Evolutionary conservation across 257 asterid species (phyloP).

Genomic region (Anisodus tanguticus): DNA sequence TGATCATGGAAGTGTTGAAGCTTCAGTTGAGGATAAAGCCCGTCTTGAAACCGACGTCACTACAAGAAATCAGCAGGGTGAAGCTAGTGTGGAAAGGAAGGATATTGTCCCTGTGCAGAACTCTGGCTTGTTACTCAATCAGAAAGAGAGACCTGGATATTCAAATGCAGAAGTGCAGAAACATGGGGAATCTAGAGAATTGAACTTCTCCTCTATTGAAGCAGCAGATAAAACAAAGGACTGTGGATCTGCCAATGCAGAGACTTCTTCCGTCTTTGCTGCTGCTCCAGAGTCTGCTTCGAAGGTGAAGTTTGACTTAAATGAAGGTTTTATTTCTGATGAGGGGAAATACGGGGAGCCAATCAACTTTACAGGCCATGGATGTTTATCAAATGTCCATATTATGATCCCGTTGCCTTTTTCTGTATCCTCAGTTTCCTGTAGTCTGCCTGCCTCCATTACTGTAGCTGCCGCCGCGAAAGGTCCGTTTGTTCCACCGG

Average conservation of each 20-base stretch:
- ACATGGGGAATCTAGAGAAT: slow-evolving; percentile 37
- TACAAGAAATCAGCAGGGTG: slow-evolving; percentile 41
- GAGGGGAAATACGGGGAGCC: slow-evolving; percentile 74
- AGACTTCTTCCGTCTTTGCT: slow-evolving; percentile 38
- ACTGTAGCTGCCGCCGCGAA: slow-evolving; percentile 91
- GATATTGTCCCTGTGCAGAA: slow-evolving; percentile 33
- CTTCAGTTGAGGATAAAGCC: slow-evolving; percentile 35
- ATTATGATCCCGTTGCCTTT: slow-evolving; percentile 41
- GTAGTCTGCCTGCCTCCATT: slow-evolving; percentile 61
- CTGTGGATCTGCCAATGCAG: slow-evolving; percentile 36
- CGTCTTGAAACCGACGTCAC: slow-evolving; percentile 31
- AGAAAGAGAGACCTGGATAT: slow-evolving; percentile 36
- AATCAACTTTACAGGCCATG: slow-evolving; percentile 36
- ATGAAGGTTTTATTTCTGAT: slow-evolving; percentile 71
- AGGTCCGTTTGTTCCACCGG: slow-evolving; percentile 85
- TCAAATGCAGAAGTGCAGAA: slow-evolving; percentile 34
- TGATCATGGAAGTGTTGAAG: slow-evolving; percentile 32
- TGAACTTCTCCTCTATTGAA: slow-evolving; percentile 34
- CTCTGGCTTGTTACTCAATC: slow-evolving; percentile 35
- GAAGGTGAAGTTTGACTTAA: slow-evolving; percentile 73
- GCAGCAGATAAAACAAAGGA: slow-evolving; percentile 40
- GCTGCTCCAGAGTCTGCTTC: slow-evolving; percentile 42
- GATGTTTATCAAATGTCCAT: slow-evolving; percentile 44
- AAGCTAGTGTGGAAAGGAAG: slow-evolving; percentile 40
- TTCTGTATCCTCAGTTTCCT: slow-evolving; percentile 45